Evolutionary conservation across 768 basidiomycete species (phyloP), one percentile per base, ranked within the genome.

Genomic region (Lentinula sp.): DNA sequence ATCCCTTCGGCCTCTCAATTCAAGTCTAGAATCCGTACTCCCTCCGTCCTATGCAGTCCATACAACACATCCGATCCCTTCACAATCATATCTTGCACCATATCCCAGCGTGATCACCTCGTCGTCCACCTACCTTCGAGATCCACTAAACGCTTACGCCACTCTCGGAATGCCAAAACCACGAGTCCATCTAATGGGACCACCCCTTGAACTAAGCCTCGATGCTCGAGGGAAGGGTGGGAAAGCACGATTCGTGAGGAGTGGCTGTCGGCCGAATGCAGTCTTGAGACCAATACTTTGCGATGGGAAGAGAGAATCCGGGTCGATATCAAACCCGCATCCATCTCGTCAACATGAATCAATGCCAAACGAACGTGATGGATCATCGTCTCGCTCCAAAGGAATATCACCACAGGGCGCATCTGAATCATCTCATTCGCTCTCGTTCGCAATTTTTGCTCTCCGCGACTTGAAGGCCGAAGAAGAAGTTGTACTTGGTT

Each of bases 401-500:
- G 2, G 16, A 16, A 13, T 6, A n/a, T 6, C n/a, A 43, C 42
- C 42, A 16, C 15, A 43, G n/a, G 46, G 16, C 42, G 16, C 13
- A 43, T 43, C 42, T 13, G 42, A 7, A 16, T 21, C 21, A 8
- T 11, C 46, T 10, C 18, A 23, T 11, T 71, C 76, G 1, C 73
- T 95, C 1, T 75, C 80, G 0, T 95, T 97, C 68, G 93, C 86
- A 0, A 76, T 97, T 0, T 95, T 94, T 64, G 91, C 95, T 1
- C 72, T 87, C 16, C 74, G 84, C 10, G 89, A 91, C 63, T 79
- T 98, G 64, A 82, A 81, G 59, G 83, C 83, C 37, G 80, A 88
- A 52, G 93, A 95, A 64, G 95, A 98, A 74, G 83, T 98, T 18
- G 85, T 95, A 0, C 74, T 98, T 0, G 90, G 89, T 0, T 98